Evolutionary conservation across 2,329 filamentous ascomycete genomes (phyloP).

Genomic region (Grosmannia huntii): DNA sequence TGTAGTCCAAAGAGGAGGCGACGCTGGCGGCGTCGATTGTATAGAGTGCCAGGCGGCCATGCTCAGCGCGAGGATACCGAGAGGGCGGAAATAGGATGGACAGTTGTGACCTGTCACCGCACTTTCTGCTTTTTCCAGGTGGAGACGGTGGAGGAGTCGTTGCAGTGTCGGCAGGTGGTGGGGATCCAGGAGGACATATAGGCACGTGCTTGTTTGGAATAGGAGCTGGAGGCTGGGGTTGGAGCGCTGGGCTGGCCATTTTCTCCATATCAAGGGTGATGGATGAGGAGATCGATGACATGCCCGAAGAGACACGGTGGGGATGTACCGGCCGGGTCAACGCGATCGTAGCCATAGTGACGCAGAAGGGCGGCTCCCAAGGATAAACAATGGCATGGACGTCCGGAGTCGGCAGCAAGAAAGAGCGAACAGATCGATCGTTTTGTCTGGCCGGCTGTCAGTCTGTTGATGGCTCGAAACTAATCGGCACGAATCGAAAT

Average conservation of each 20-base stretch:
- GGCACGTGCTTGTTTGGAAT: constrained; percentile 86
- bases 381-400: not conserved
- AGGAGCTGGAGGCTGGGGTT: constrained; percentile 22
- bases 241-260: constrained; percentile 19
- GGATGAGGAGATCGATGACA: constrained; percentile 18
- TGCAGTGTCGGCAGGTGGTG: constrained; percentile 13
- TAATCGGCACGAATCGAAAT: not conserved
- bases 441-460: not conserved
- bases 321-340: constrained; percentile 24
- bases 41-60: constrained; percentile 48
- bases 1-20: constrained; percentile 60
- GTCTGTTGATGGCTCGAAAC: not conserved
- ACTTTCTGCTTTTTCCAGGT: not conserved
- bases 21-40: constrained; percentile 58
- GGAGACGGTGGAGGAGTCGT: constrained; percentile 33
- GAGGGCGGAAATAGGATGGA: constrained; percentile 68
- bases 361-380: not conserved
- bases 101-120: constrained; percentile 31
- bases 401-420: not conserved
- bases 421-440: not conserved
- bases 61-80: constrained; percentile 37
- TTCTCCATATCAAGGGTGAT: constrained; percentile 25
- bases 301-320: constrained; percentile 20
- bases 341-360: constrained; percentile 41
- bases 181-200: constrained; percentile 72